Percentiles rank a stretch among this genome's conserved stretches.
Evolutionary conservation across 2,329 filamentous ascomycete genomes (phyloP).

Genomic region (Ceratocystiopsis brevicomis): DNA sequence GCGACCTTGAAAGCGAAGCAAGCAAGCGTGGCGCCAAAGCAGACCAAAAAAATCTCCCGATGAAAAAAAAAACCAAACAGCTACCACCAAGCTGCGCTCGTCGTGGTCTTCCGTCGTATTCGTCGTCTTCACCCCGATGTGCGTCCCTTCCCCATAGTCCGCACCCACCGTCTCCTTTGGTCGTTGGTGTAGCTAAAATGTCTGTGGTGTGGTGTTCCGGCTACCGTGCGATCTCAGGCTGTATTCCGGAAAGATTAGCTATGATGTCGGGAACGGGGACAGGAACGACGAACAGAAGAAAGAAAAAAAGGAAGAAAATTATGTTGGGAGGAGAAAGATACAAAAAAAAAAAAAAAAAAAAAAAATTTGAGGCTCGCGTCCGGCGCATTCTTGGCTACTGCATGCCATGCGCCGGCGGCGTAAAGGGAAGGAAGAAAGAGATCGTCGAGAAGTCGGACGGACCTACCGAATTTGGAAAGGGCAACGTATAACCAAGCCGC

Average conservation of each 20-base stretch:
- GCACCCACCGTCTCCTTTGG: background rate
- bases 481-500: no score
- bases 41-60: background rate
- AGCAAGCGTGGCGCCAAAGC: no score
- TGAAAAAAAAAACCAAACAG: background rate
- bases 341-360: background rate
- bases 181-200: no score
- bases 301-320: background rate
- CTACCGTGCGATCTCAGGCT: no score
- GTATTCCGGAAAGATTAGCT: no score
- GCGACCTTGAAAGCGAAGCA: background rate
- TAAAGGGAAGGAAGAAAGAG: no score
- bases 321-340: no score
- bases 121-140: background rate
- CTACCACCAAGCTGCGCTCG: constrained; percentile 1
- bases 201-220: no score
- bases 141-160: constrained; percentile 1
- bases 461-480: no score
- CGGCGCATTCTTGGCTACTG: background rate
- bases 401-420: no score
- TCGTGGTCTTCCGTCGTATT: background rate
- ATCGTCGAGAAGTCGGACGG: no score
- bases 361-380: background rate
- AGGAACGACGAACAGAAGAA: background rate
- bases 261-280: no score